Evolutionary conservation across 129 eudicot species (phyloP).

Genomic region (Apium graveolens): DNA sequence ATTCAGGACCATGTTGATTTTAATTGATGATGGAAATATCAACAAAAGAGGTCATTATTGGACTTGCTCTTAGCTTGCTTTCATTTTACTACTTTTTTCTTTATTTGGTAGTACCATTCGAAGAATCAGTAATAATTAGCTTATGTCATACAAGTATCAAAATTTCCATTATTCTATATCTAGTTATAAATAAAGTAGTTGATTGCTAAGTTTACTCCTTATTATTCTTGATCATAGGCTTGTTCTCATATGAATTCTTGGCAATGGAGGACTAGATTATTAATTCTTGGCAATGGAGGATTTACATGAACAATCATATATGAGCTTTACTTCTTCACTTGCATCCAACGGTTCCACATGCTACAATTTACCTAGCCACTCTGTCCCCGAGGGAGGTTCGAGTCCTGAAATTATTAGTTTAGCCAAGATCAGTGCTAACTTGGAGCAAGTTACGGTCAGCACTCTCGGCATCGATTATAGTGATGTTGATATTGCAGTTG

Average conservation of each 20-base stretch:
- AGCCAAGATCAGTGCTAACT: slow-evolving; percentile 42
- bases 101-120: background rate
- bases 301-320: slow-evolving; percentile 37
- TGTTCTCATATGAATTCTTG: background rate
- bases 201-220: background rate
- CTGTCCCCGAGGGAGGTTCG: slow-evolving; percentile 24
- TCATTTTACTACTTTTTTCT: background rate
- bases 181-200: background rate
- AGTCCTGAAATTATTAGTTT: slow-evolving; percentile 44
- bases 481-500: slow-evolving; percentile 53
- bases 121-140: background rate
- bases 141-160: background rate
- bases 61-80: slow-evolving; percentile 10
- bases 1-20: slow-evolving; percentile 2
- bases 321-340: slow-evolving; percentile 49
- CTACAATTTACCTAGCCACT: slow-evolving; percentile 18
- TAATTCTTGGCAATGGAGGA: slow-evolving; percentile 28
- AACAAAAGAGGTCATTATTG: too few relatives aligned
- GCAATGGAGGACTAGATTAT: background rate
- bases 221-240: background rate
- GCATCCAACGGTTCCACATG: slow-evolving; percentile 32
- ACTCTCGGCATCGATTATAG: slow-evolving; percentile 35
- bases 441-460: slow-evolving; percentile 40
- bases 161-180: background rate
- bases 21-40: background rate